Conservation (phyloP, 306 rosid species). For the Prunus armeniaca region DNA sequence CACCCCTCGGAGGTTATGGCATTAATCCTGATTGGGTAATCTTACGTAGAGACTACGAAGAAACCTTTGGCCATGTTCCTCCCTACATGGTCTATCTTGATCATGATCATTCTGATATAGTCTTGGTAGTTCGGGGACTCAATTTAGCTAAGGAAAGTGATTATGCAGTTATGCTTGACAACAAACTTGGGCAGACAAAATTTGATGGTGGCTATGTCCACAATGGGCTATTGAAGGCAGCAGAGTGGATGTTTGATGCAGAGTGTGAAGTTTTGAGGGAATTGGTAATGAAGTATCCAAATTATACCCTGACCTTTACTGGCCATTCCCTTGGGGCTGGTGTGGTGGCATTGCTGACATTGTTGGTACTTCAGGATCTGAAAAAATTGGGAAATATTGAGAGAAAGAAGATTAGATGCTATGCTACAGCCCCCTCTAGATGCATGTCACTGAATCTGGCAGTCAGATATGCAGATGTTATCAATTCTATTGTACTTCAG, state of each 20-base stretch:
- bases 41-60: conserved; percentile 58
- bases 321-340: conserved; percentile 97
- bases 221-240: conserved; percentile 85
- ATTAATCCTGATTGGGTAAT: conserved; percentile 76
- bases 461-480: conserved; percentile 91
- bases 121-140: conserved; percentile 77
- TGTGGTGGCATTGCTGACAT: conserved; percentile 78
- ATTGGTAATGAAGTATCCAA: conserved; percentile 57
- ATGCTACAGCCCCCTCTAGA: conserved; percentile 78
- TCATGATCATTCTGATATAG: conserved; percentile 76
- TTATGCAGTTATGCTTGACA: conserved; percentile 79
- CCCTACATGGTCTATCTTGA: conserved; percentile 87
- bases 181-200: conserved; percentile 78
- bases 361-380: conserved; percentile 54
- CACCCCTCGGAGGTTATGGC: conserved; percentile 88
- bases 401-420: conserved; percentile 78
- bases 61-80: conserved; percentile 63
- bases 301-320: conserved; percentile 55
- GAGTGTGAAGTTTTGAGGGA: conserved; percentile 65
- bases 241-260: conserved; percentile 63
- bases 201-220: conserved; percentile 94
- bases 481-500: conserved; percentile 85
- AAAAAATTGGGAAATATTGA: conserved; percentile 63
- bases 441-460: conserved; percentile 94
- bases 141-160: conserved; percentile 84